phyloP scores from a whole-genome alignment of 192 early-diverging fungal genomes.

The Umbelopsis isabellina region DNA sequence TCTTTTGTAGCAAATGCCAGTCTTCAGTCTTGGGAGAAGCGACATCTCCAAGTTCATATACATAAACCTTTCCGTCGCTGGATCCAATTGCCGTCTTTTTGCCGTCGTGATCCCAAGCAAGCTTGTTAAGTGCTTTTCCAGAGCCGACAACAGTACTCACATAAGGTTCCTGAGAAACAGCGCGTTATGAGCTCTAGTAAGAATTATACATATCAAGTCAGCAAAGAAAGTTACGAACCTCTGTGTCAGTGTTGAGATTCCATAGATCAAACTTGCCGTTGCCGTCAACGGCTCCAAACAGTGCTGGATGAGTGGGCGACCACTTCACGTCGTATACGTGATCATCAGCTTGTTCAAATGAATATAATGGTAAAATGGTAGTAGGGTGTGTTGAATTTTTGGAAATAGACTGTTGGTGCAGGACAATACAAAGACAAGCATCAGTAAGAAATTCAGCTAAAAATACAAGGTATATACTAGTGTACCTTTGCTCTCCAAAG shows the following conservation, averaged over 20 bases:
- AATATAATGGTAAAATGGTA: constrained; percentile 68
- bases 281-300: constrained; percentile 94
- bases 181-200: background rate
- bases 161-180: constrained; percentile 48
- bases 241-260: constrained; percentile 90
- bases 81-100: constrained; percentile 79
- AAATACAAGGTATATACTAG: background rate
- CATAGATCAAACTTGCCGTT: constrained; percentile 89
- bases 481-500: constrained; percentile 82
- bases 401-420: constrained; percentile 41
- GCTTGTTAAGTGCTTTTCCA: constrained; percentile 85
- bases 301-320: constrained; percentile 93
- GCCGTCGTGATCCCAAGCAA: constrained; percentile 94
- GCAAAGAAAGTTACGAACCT: constrained; percentile 55
- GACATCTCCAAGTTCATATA: constrained; percentile 96
- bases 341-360: constrained; percentile 92
- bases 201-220: background rate
- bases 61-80: constrained; percentile 79
- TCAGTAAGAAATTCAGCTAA: background rate
- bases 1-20: constrained; percentile 56
- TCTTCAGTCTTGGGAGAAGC: constrained; percentile 55
- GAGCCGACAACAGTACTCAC: constrained; percentile 60
- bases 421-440: background rate
- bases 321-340: constrained; percentile 98
- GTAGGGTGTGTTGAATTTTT: constrained; percentile 54